phyloP scores from a whole-genome alignment of 352 stramenopile species.

The Achlya hypogyna region DNA sequence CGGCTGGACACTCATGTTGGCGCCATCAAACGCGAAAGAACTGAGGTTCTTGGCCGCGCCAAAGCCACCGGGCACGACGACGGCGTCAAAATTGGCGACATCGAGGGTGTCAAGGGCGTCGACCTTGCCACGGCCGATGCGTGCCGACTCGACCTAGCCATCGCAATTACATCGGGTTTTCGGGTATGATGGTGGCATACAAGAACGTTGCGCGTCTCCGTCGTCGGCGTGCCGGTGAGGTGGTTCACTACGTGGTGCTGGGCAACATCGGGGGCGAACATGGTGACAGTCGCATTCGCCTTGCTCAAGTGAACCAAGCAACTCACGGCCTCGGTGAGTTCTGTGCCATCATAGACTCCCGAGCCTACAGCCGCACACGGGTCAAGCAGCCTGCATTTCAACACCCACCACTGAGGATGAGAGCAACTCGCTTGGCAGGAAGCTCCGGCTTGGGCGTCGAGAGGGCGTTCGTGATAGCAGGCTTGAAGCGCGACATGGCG shows the following conservation, averaged over 20 bases:
- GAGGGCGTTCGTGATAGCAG: constrained; percentile 3
- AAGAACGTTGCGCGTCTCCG: constrained; percentile 28
- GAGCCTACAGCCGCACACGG: constrained; percentile 11
- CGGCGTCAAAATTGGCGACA: constrained; percentile 23
- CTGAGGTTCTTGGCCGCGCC: constrained; percentile 34
- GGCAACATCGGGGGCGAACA: constrained; percentile 28
- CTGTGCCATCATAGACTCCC: constrained; percentile 31
- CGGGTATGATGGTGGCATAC: not conserved
- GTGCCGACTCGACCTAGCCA: constrained; percentile 22
- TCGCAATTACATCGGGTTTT: not conserved
- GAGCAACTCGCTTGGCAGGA: not conserved
- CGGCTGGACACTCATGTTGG: constrained; percentile 28
- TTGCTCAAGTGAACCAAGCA: constrained; percentile 26
- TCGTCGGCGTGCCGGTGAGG: constrained; percentile 24
- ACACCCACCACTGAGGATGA: constrained; percentile 6
- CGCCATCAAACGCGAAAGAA: constrained; percentile 24
- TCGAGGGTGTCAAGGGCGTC: constrained; percentile 22
- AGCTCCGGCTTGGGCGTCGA: not conserved
- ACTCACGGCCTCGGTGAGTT: constrained; percentile 30
- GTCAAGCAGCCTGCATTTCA: not conserved
- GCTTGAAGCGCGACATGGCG: constrained; percentile 9
- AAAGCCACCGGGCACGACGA: constrained; percentile 30
- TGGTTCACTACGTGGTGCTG: constrained; percentile 37
- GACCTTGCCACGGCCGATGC: constrained; percentile 27
- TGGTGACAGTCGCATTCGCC: constrained; percentile 20